Percentiles rank a stretch among this genome's conserved stretches.
Evolutionary conservation across 139 green algal genomes (phyloP).

Genomic region (Coelastrella sp.): DNA sequence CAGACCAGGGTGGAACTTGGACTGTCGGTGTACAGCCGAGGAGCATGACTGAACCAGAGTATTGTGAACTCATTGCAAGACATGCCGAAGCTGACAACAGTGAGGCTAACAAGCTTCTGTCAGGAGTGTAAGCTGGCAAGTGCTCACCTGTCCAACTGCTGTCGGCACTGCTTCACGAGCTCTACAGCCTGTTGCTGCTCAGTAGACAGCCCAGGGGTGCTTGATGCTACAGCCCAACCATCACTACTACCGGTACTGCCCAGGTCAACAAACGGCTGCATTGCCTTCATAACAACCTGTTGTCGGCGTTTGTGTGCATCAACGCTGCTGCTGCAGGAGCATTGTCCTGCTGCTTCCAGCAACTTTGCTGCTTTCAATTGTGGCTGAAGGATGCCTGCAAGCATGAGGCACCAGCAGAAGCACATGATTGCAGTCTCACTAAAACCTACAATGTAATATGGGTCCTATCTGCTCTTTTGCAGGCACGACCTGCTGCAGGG

Average conservation of each 20-base stretch:
- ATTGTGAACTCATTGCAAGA: too few species aligned
- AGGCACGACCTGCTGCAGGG: too few species aligned
- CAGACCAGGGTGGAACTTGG: too few species aligned
- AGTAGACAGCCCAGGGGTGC: not conserved
- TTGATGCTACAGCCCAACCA: not conserved
- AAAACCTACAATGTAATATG: not conserved
- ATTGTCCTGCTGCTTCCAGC: constrained; percentile 5
- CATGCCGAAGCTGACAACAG: too few species aligned
- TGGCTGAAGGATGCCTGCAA: not conserved
- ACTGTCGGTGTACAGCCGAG: too few species aligned
- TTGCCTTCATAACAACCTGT: not conserved
- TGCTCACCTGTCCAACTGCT: constrained; percentile 33
- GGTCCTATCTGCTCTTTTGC: too few species aligned
- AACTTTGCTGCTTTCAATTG: not conserved
- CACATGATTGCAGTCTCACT: not conserved
- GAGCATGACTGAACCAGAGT: too few species aligned
- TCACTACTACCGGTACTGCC: not conserved
- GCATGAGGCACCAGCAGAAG: not conserved
- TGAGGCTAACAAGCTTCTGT: too few species aligned
- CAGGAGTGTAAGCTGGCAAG: too few species aligned
- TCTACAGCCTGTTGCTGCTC: constrained; percentile 31
- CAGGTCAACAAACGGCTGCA: too few species aligned
- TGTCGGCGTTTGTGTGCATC: constrained; percentile 11
- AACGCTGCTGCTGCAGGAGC: not conserved
- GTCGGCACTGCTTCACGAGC: constrained; percentile 34